Base-by-base conservation (phyloP, 1,284 basidiomycete species). In the Golubevia pallescens region DNA sequence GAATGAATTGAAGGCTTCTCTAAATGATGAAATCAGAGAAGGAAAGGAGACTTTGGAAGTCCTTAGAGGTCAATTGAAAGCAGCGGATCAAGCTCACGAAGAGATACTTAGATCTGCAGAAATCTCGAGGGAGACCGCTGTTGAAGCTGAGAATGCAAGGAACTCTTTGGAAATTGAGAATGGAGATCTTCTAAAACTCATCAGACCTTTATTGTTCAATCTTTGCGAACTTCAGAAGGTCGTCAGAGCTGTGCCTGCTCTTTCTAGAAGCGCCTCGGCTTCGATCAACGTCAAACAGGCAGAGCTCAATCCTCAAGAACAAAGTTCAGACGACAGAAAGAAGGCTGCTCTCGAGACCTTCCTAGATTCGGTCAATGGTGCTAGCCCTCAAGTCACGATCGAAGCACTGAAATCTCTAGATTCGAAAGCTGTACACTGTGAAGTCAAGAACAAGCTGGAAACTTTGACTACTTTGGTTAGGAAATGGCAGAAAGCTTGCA, bases 401-500 rank as follows among this genome's bases (percentile, higher is more conserved):
- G 42, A 48, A 48, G 42, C 42, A 13, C 42, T 48, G 42, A 48
- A 16, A 48, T 48, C 42, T 48, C 10, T 48, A 48, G 42, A 48
- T 48, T 48, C 42, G 42, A 48, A 16, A 48, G 42, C 42, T n/a
- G 10, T 38, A 4, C 34, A 38, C 3, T 4, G 5, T 10, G 34
- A 38, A 38, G 34, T 38, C 34, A 38, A 89, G 63, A 93, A 92
- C 85, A 92, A 92, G 53, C 92, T 86, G 38, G 86, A 86, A 23
- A 60, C 68, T 19, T 72, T 86, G 38, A 75, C 92, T 23, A 90
- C 90, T 4, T 90, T 92, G n/a, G 92, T 95, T 62, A 91, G 93
- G 66, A 97, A 95, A 86, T 98, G 94, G 92, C 92, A 94, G 86
- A 97, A 95, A 86, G 94, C 96, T 81, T 96, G 93, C 87, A 73